phyloP scores from a whole-genome alignment of 345 rosid species.

The Crucihimalaya himalaica region DNA sequence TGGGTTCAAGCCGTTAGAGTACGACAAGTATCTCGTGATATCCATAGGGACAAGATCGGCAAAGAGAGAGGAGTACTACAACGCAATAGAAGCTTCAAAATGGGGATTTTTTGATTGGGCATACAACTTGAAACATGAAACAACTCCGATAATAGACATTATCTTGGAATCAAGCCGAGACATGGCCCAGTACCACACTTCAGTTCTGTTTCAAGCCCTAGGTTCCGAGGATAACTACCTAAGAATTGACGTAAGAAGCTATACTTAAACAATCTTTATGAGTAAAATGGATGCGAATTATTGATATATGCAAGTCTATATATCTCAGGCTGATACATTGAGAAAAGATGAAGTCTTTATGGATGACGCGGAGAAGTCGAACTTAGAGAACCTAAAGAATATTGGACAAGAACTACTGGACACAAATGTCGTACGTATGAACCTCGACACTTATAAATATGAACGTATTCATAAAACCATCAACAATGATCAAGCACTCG shows the following conservation, averaged over 20 bases:
- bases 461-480: slow-evolving; percentile 46
- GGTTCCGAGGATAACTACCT: slow-evolving; percentile 50
- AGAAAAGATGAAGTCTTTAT: slow-evolving; percentile 40
- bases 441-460: slow-evolving; percentile 43
- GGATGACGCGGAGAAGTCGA: slow-evolving; percentile 46
- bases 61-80: slow-evolving; percentile 36
- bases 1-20: slow-evolving; percentile 42
- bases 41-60: slow-evolving; percentile 29
- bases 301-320: not conserved
- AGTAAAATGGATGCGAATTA: no score
- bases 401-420: slow-evolving; percentile 46
- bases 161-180: slow-evolving; percentile 44
- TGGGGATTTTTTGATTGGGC: slow-evolving; percentile 60
- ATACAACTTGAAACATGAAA: not conserved
- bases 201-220: slow-evolving; percentile 49
- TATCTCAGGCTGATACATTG: slow-evolving; percentile 49
- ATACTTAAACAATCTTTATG: not conserved
- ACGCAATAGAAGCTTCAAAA: slow-evolving; percentile 39
- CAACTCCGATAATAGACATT: slow-evolving; percentile 49
- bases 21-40: slow-evolving; percentile 49
- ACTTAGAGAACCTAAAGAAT: slow-evolving; percentile 44
- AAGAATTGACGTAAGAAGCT: slow-evolving; percentile 51
- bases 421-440: slow-evolving; percentile 40
- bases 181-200: slow-evolving; percentile 60
- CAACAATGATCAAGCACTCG: slow-evolving; percentile 50